Percentiles rank a stretch among this genome's conserved stretches.
These are phyloP conservation scores for Yarrowia sp. DNA, from an alignment of 805 yeast genomes.

Conservation along the genomic window DNA sequence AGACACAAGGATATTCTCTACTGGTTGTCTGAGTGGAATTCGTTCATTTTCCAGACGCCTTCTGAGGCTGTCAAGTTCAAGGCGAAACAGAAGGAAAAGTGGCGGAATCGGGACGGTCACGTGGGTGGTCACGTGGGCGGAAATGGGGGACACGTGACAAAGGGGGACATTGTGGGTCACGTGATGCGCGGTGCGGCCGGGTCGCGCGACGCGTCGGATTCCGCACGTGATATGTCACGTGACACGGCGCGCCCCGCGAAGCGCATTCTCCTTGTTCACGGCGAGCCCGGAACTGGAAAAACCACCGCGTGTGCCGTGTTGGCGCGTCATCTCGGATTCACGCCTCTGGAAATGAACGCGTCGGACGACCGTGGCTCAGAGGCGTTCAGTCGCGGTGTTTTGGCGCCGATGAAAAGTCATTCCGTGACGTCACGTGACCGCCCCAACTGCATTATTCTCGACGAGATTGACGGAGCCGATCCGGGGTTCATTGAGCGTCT, in stretches of 20 bases:
- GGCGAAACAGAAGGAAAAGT: slow-evolving; percentile 22
- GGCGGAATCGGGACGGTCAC: not conserved
- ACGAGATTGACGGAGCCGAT: slow-evolving; percentile 87
- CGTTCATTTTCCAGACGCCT: slow-evolving; percentile 27
- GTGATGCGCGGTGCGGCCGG: too few species aligned
- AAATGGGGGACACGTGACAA: too few species aligned
- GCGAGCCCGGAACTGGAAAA: slow-evolving; percentile 94
- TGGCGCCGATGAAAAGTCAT: slow-evolving; percentile 68
- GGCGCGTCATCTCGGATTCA: slow-evolving; percentile 82
- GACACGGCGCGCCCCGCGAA: slow-evolving; percentile 68
- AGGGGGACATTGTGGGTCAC: too few species aligned
- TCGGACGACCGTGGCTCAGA: slow-evolving; percentile 74
- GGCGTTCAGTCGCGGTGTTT: slow-evolving; percentile 61
- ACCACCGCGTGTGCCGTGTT: slow-evolving; percentile 86
- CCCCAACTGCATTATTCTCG: slow-evolving; percentile 84
- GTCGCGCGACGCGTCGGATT: too few species aligned
- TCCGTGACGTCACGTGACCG: slow-evolving; percentile 63
- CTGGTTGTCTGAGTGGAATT: slow-evolving; percentile 37
- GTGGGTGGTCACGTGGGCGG: too few species aligned
- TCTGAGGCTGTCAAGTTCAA: slow-evolving; percentile 20
- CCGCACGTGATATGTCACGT: too few species aligned
- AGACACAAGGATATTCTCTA: slow-evolving; percentile 23
- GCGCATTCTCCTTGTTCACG: slow-evolving; percentile 77
- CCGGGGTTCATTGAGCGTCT: slow-evolving; percentile 60
- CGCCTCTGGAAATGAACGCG: slow-evolving; percentile 85